These are phyloP conservation scores for Pleoardoris graminearum DNA, from an alignment of 2,329 filamentous ascomycete genomes.

Conservation along the genomic window DNA sequence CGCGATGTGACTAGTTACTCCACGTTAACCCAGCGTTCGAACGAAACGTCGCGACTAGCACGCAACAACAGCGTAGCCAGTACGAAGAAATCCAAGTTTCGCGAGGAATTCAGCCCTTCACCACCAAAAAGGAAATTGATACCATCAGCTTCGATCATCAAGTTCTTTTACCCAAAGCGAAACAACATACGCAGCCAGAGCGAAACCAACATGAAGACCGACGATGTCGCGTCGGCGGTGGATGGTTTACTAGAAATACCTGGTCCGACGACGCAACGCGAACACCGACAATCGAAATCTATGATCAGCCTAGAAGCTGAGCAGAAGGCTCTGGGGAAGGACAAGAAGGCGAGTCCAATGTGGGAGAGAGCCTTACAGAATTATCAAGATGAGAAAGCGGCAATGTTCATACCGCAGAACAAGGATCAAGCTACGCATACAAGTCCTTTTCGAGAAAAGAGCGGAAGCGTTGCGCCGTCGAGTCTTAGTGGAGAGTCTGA, in stretches of 20 bases:
- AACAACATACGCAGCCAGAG: conserved; percentile 38
- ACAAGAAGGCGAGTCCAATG: conserved; percentile 30
- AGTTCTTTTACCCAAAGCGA: conserved; percentile 35
- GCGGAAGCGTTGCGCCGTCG: conserved; percentile 22
- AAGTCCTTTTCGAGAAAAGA: conserved; percentile 40
- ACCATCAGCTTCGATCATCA: conserved; percentile 33
- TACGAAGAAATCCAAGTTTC: conserved; percentile 41
- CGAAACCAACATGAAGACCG: conserved; percentile 28
- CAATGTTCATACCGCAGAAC: conserved; percentile 39
- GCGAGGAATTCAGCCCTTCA: conserved; percentile 42
- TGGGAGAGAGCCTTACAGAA: conserved; percentile 45
- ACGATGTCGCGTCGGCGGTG: conserved; percentile 6
- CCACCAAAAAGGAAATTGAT: conserved; percentile 32
- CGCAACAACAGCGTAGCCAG: conserved; percentile 36
- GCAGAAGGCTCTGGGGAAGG: conserved; percentile 27
- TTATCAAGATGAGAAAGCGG: conserved; percentile 41
- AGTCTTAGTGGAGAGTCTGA: neutral
- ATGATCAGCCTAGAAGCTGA: conserved; percentile 35
- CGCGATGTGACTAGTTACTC: conserved; percentile 1
- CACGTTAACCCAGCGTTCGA: neutral
- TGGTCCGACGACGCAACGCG: conserved; percentile 14
- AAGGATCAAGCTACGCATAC: conserved; percentile 31
- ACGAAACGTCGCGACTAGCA: conserved; percentile 4
- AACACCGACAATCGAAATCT: conserved; percentile 36
- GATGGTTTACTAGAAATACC: conserved; percentile 29